Evolutionary conservation across 2,329 filamentous ascomycete species (phyloP).

Genomic region (Diaporthe helianthi): DNA sequence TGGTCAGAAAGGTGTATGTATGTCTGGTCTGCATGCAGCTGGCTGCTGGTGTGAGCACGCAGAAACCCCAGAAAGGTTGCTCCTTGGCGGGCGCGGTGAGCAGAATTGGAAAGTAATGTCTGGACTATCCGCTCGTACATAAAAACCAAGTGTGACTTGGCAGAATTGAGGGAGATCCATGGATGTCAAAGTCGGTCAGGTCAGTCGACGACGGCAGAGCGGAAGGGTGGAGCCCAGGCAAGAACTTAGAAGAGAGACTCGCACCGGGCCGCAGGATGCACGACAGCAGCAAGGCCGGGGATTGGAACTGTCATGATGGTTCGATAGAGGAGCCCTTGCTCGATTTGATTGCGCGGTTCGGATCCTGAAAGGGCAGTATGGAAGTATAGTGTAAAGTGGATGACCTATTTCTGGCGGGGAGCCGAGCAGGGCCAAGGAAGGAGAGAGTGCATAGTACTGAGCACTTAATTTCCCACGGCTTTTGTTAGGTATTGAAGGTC

Average conservation of each 20-base stretch:
- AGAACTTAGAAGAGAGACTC: neutral
- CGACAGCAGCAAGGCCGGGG: neutral
- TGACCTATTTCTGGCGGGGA: constrained; percentile 14
- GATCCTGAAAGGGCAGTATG: neutral
- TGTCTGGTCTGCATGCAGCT: neutral
- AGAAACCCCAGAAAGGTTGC: neutral
- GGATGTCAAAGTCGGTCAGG: neutral
- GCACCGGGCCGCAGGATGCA: neutral
- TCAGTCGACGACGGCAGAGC: neutral
- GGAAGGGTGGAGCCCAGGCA: too few relatives aligned
- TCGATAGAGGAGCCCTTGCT: constrained; percentile 12
- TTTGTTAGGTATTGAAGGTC: neutral
- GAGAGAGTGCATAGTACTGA: neutral
- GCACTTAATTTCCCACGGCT: neutral
- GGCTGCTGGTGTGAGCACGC: neutral
- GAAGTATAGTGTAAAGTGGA: constrained; percentile 6
- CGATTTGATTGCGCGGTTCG: constrained; percentile 12
- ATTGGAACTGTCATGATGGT: neutral
- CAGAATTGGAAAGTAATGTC: neutral
- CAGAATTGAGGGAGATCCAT: neutral
- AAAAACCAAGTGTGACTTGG: neutral
- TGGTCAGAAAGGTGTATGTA: neutral
- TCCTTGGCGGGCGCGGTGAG: neutral
- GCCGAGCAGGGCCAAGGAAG: neutral
- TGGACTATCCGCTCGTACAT: too few relatives aligned